Percentiles rank a stretch among this genome's conserved stretches.
Evolutionary conservation across 2,329 filamentous ascomycete species (phyloP).

Genomic region (Zymoseptoria brevis): DNA sequence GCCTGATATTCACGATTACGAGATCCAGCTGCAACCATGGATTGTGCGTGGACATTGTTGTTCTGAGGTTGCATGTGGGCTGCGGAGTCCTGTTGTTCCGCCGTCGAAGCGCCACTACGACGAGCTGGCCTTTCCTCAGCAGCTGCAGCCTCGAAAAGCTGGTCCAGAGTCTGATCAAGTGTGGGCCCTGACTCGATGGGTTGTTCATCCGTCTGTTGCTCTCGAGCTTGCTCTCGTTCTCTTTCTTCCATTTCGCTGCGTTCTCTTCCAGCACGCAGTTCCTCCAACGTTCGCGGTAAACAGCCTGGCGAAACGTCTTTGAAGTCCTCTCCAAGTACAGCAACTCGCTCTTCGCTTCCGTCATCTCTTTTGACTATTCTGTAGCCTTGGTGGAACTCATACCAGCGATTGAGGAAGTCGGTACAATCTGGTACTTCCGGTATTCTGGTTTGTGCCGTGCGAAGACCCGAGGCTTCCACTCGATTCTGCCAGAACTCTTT

Average conservation of each 20-base stretch:
- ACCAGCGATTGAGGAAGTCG: slow-evolving; percentile 41
- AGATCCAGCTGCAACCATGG: slow-evolving; percentile 21
- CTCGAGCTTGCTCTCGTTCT: slow-evolving; percentile 8
- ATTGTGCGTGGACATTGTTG: slow-evolving; percentile 21
- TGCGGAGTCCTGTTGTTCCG: not conserved
- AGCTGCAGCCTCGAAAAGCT: slow-evolving; percentile 26
- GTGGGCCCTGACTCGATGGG: slow-evolving; percentile 16
- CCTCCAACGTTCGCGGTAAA: slow-evolving; percentile 40
- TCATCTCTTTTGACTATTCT: slow-evolving; percentile 33
- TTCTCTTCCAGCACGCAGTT: slow-evolving; percentile 32
- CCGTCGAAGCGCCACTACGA: not conserved
- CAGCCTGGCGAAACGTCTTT: slow-evolving; percentile 40
- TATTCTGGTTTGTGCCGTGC: slow-evolving; percentile 38
- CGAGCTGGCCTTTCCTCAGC: slow-evolving; percentile 15
- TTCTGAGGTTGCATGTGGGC: too few relatives aligned
- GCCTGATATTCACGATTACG: slow-evolving; percentile 29
- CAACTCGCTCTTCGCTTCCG: slow-evolving; percentile 38
- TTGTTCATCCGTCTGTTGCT: slow-evolving; percentile 3
- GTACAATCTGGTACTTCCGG: slow-evolving; percentile 41
- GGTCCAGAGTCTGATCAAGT: slow-evolving; percentile 30
- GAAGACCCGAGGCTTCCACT: slow-evolving; percentile 35
- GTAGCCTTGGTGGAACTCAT: slow-evolving; percentile 43
- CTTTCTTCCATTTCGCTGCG: slow-evolving; percentile 22
- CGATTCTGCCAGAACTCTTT: slow-evolving; percentile 45
- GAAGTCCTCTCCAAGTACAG: slow-evolving; percentile 42